Evolutionary conservation across 2,329 filamentous ascomycete species (phyloP), one percentile per base, ranked within the genome.

Genomic region (Sporothrix schenckii): DNA sequence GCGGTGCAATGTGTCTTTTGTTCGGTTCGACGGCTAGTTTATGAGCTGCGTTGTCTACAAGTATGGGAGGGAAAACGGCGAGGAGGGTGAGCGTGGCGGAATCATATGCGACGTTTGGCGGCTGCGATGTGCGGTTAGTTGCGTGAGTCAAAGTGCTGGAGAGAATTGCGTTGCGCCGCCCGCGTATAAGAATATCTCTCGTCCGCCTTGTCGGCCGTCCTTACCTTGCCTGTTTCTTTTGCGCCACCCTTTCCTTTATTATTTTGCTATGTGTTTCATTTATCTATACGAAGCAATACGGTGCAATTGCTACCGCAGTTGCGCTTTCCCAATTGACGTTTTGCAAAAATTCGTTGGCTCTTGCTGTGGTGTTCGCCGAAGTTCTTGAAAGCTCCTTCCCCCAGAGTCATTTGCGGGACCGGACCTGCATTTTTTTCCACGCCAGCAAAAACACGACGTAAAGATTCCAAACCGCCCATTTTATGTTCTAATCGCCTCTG

Each of bases 101-200:
- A 65, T 49, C 44, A 44, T 50, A 66, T 47, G 63, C 47, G 63
- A 66, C 47, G 47, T 52, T 66, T 34, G 24, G 61, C 61, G 34
- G 60, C 24, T 49, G 41, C 14, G 61, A 30, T 13, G 27, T 50
- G 27, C 27, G n/a, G 49, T 34, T 52, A 50, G 63, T 53, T 47
- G 30, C 47, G 63, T 66, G 63, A 66, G 27, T 66, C 63, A 66
- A 66, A 66, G 53, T 16, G n/a, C 27, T 41, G 21, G 56, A 10
- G 44, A 10, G 41, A 19, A 34, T 27, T 30, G n/a, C 21, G 24
- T 30, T 52, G 61, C 27, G 27, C 63, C 27, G 63, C 47, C 47
- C 63, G 63, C 63, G 27, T 66, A 66, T 66, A 66, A 66, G 63
- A 50, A 66, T 66, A 52, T n/a, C 21, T 24, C 10, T 49, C 5